Evolutionary conservation across 2,329 filamentous ascomycete genomes (phyloP).

Genomic region (Exserohilum rostratum): DNA sequence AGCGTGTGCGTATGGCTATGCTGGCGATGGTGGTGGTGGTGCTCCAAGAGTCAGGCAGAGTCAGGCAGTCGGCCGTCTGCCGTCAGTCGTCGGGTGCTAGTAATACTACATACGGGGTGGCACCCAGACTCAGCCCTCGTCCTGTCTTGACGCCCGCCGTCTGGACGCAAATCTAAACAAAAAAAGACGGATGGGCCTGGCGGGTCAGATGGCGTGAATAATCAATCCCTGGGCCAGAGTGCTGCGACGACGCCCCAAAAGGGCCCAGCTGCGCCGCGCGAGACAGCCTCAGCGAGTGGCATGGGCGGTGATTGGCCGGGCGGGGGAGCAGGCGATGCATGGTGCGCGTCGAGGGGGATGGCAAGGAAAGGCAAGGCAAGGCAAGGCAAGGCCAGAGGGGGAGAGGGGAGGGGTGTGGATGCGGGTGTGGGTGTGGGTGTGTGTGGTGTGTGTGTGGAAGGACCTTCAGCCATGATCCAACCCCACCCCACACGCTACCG

Average conservation of each 20-base stretch:
- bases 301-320: slow-evolving; percentile 9
- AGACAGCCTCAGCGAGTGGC: slow-evolving; percentile 21
- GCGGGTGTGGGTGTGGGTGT: too few relatives aligned
- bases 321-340: slow-evolving; percentile 9
- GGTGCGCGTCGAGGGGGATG: slow-evolving; percentile 13
- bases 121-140: slow-evolving; percentile 1
- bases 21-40: neutral
- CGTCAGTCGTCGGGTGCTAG: too few relatives aligned
- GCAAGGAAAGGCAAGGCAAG: neutral
- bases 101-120: too few relatives aligned
- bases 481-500: slow-evolving; percentile 10
- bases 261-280: slow-evolving; percentile 15
- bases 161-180: slow-evolving; percentile 1
- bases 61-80: neutral
- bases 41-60: neutral
- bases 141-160: neutral
- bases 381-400: neutral
- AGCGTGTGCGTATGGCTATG: neutral
- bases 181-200: neutral
- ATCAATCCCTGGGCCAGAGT: slow-evolving; percentile 14
- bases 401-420: too few relatives aligned
- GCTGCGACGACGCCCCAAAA: neutral
- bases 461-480: slow-evolving; percentile 13
- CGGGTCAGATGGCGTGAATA: slow-evolving; percentile 16
- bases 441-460: too few relatives aligned